Conservation (phyloP, 495 filamentous ascomycete genomes). For the Aspergillus cavernicola region DNA sequence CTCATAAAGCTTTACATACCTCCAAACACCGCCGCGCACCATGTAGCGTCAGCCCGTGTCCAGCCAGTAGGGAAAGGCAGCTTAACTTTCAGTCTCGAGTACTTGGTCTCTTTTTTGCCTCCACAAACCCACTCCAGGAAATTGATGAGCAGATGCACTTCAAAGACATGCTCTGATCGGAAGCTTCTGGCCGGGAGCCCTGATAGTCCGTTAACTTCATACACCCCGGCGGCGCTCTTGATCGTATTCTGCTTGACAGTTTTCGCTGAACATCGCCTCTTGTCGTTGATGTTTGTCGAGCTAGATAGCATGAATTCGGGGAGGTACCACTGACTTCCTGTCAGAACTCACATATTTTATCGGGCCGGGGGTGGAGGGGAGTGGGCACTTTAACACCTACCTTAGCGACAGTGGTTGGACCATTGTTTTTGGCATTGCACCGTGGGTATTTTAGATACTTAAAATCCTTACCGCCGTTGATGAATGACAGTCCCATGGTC, state of each 20-base stretch:
- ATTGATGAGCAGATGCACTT: constrained; percentile 1
- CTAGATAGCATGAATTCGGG: constrained; percentile 2
- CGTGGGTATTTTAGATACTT: background rate
- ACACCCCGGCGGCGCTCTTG: background rate
- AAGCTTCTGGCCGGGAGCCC: background rate
- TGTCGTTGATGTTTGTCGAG: background rate
- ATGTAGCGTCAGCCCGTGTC: constrained; percentile 5
- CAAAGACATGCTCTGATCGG: constrained; percentile 7
- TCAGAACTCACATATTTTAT: too few species aligned
- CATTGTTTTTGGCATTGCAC: constrained; percentile 2
- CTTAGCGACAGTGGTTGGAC: background rate
- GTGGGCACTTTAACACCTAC: background rate
- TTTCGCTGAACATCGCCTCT: background rate
- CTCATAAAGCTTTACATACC: background rate
- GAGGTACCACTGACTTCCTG: background rate
- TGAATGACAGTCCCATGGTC: background rate
- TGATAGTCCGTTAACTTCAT: background rate
- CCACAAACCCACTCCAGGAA: constrained; percentile 7
- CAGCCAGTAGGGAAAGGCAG: background rate
- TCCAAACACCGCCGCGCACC: constrained; percentile 11
- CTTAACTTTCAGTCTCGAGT: background rate
- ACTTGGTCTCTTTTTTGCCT: background rate
- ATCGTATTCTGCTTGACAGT: background rate
- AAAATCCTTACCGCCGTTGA: background rate
- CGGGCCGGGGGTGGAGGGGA: background rate